Evolutionary conservation across 2,329 filamentous ascomycete genomes (phyloP).

Genomic region (Hymenoscyphus salicellus): DNA sequence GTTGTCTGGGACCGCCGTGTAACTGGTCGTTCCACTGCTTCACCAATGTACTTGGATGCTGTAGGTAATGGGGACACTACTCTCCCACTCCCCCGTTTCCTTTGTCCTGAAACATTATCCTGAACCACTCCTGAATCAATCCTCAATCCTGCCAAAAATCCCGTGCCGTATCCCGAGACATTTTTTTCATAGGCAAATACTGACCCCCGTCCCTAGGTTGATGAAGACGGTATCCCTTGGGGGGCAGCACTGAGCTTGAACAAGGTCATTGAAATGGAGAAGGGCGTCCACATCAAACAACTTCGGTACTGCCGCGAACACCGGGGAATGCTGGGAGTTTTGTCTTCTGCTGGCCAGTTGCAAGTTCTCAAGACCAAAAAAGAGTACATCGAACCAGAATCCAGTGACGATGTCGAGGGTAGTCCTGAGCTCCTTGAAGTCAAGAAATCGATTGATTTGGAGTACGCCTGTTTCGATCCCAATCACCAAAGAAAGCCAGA

Average conservation of each 20-base stretch:
- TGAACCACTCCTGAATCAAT: no score
- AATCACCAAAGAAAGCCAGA: constrained; percentile 45
- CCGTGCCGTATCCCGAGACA: no score
- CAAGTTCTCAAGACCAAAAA: constrained; percentile 58
- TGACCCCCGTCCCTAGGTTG: no score
- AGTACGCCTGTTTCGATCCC: constrained; percentile 53
- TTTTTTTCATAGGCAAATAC: no score
- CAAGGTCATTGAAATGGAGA: constrained; percentile 51
- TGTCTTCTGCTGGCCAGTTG: constrained; percentile 62
- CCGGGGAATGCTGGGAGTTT: constrained; percentile 57
- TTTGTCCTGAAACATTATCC: no score
- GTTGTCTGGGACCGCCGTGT: constrained; percentile 76
- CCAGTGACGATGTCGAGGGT: constrained; percentile 45
- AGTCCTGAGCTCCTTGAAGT: constrained; percentile 60
- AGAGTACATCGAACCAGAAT: constrained; percentile 47
- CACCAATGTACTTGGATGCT: constrained; percentile 53
- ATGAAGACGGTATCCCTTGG: constrained; percentile 58
- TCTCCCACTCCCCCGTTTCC: no score
- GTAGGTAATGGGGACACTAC: no score
- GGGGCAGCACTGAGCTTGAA: constrained; percentile 59
- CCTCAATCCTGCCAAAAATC: no score
- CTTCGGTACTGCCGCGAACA: constrained; percentile 63
- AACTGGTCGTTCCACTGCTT: constrained; percentile 51
- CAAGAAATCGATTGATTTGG: constrained; percentile 59
- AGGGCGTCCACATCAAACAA: constrained; percentile 59